Percentiles rank a stretch among this genome's conserved stretches.
Conservation (phyloP, 345 rosid species). For the Leavenworthia alabamica region DNA sequence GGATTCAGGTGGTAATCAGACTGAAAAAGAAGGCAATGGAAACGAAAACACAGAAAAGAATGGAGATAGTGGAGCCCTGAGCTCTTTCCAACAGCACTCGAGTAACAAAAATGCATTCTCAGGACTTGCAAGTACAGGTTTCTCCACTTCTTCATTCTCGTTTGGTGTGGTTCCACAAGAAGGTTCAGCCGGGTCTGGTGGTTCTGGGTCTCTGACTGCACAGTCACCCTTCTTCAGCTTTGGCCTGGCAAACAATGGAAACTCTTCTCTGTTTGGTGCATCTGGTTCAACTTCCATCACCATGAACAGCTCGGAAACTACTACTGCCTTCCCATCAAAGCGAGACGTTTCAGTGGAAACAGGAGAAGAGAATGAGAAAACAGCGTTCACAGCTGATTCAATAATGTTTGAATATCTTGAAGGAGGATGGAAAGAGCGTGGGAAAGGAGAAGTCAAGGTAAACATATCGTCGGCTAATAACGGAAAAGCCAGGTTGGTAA, state of each 20-base stretch:
- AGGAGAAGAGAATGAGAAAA: conserved; percentile 80
- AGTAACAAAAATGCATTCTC: conserved; percentile 88
- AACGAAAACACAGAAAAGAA: conserved; percentile 35
- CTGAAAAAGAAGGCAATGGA: conserved; percentile 30
- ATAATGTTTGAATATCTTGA: conserved; percentile 66
- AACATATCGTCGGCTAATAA: conserved; percentile 48
- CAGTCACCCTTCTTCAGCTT: conserved; percentile 31
- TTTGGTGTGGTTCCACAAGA: conserved; percentile 53
- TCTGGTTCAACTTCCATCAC: conserved; percentile 35
- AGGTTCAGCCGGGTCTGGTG: conserved; percentile 34
- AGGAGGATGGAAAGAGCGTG: conserved; percentile 91
- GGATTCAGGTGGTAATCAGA: conserved; percentile 29
- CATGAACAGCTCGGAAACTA: conserved; percentile 40
- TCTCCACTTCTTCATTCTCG: conserved; percentile 55
- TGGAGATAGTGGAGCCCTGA: conserved; percentile 48
- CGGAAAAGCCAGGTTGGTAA: conserved; percentile 61
- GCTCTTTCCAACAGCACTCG: conserved; percentile 88
- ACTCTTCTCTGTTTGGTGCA: conserved; percentile 46
- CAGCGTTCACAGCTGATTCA: conserved; percentile 66
- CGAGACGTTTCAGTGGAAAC: conserved; percentile 80
- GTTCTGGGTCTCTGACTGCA: conserved; percentile 29
- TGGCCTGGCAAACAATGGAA: conserved; percentile 57
- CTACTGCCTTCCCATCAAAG: conserved; percentile 44
- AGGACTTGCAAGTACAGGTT: conserved; percentile 84
- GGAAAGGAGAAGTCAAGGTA: conserved; percentile 86